Evolutionary conservation across 148 eudicot species (phyloP), one percentile per base, ranked within the genome.

Genomic region (Selenicereus undatus): DNA sequence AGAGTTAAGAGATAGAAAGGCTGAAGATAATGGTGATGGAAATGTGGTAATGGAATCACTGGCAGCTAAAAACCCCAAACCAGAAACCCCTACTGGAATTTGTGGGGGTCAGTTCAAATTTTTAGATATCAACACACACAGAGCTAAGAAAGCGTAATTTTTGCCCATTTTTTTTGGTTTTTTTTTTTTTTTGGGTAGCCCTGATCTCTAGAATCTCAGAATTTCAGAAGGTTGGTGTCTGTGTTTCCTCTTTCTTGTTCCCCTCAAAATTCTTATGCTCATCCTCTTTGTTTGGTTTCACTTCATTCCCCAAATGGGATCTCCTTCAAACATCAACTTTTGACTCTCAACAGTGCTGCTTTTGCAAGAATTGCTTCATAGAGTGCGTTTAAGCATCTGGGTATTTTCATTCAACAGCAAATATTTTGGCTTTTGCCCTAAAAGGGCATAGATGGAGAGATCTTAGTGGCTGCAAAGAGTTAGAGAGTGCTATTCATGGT

Each of bases 181-280:
- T 10, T 73, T 78, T 66, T n/a, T 18, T 27, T 54, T 75, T 70
- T 13, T 45, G 48, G 60, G 60, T 74, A 85, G 69, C 89, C 76
- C 91, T 86, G 83, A 85, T 89, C 88, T 90, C 91, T 77, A 88
- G 90, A 78, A 80, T 81, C 81, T 86, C 87, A 88, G 86, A 87
- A 87, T 84, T 87, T 85, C 88, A 86, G 89, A 45, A 75, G 50
- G 79, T 9, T 12, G 68, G 36, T 75, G 64, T n/a, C 69, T 48
- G 76, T 51, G 71, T 43, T 62, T 74, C 71, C 29, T 13, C 71
- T 69, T 82, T 76, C 75, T 86, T 70, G 82, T 79, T 82, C 73
- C 76, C 26, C 81, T 51, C 75, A 77, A 71, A 74, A 17, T 11
- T 48, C 77, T 65, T 75, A n/a, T 64, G 68, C 68, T 11, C 68